Percentiles rank a stretch among this genome's conserved stretches.
phyloP scores from a whole-genome alignment of 2,329 filamentous ascomycete genomes.

The Fusarium fujikuroi region DNA sequence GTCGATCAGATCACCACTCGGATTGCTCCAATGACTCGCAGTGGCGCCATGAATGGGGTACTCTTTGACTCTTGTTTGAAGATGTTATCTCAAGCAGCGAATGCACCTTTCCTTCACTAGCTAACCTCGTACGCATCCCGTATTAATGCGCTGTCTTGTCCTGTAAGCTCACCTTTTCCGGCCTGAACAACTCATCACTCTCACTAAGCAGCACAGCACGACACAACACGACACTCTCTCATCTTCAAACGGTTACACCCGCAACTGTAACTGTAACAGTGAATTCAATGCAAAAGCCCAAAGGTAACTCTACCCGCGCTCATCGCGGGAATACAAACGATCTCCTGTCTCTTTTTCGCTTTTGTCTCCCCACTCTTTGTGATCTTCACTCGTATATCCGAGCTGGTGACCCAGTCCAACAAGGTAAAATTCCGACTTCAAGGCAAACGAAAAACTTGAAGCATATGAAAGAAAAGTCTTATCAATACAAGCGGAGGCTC shows the following conservation, averaged over 20 bases:
- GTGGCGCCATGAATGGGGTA: slow-evolving; percentile 32
- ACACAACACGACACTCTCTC: background rate
- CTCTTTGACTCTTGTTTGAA: slow-evolving; percentile 8
- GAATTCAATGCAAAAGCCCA: background rate
- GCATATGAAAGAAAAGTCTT: slow-evolving; percentile 1
- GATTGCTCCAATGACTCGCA: slow-evolving; percentile 40
- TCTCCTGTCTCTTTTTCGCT: background rate
- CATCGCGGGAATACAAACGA: background rate
- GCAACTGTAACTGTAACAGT: slow-evolving; percentile 5
- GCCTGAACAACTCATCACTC: slow-evolving; percentile 24
- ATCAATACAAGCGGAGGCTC: slow-evolving; percentile 22
- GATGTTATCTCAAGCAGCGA: background rate
- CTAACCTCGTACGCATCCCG: background rate
- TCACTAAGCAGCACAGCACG: slow-evolving; percentile 5
- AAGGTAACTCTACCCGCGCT: slow-evolving; percentile 16
- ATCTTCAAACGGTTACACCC: slow-evolving; percentile 14
- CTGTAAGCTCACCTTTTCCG: slow-evolving; percentile 10
- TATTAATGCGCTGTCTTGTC: background rate
- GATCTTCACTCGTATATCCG: slow-evolving; percentile 26
- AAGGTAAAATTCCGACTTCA: slow-evolving; percentile 13
- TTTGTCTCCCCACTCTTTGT: slow-evolving; percentile 6
- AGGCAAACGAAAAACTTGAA: background rate
- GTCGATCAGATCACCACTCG: slow-evolving; percentile 43
- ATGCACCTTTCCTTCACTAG: background rate
- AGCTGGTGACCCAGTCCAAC: slow-evolving; percentile 15